A percentile compares a stretch with the other conserved stretches of the same genome.
Conservation (phyloP, 164 flowering plant species). For the Vitis labrusca region DNA sequence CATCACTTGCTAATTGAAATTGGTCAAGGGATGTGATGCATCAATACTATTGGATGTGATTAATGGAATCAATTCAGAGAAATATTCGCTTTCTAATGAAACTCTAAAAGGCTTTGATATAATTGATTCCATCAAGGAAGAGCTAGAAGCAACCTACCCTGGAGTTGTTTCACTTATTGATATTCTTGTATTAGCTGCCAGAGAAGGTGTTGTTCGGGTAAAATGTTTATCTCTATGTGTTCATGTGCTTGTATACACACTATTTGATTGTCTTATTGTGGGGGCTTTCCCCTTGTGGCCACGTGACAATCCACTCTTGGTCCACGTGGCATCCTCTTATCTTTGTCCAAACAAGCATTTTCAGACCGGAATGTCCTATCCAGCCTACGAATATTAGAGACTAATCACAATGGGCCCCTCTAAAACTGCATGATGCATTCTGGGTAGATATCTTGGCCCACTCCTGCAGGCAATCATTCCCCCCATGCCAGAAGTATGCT, state of each 20-base stretch:
- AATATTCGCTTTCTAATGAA: slow-evolving; percentile 43
- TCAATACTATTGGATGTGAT: slow-evolving; percentile 44
- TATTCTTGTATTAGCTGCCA: slow-evolving; percentile 54
- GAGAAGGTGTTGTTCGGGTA: slow-evolving; percentile 51
- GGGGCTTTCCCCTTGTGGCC: no score
- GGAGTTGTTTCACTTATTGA: slow-evolving; percentile 63
- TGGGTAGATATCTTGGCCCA: no score
- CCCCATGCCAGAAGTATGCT: no score
- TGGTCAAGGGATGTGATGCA: slow-evolving; percentile 60
- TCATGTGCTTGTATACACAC: neutral
- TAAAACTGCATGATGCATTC: no score
- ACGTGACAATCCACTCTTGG: no score
- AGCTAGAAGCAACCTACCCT: slow-evolving; percentile 51
- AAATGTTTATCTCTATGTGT: neutral
- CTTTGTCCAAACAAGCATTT: no score
- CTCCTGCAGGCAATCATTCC: no score
- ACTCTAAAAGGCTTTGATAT: slow-evolving; percentile 45
- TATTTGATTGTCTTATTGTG: neutral
- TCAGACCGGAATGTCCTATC: no score
- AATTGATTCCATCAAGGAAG: slow-evolving; percentile 44
- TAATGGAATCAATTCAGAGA: slow-evolving; percentile 35
- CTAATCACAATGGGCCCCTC: no score
- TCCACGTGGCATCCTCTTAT: no score
- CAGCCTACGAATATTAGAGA: no score
- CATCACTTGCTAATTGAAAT: neutral